Evolutionary conservation across 352 stramenopile genomes (phyloP), one percentile per base, ranked within the genome.

Genomic region (Phytophthora pini): DNA sequence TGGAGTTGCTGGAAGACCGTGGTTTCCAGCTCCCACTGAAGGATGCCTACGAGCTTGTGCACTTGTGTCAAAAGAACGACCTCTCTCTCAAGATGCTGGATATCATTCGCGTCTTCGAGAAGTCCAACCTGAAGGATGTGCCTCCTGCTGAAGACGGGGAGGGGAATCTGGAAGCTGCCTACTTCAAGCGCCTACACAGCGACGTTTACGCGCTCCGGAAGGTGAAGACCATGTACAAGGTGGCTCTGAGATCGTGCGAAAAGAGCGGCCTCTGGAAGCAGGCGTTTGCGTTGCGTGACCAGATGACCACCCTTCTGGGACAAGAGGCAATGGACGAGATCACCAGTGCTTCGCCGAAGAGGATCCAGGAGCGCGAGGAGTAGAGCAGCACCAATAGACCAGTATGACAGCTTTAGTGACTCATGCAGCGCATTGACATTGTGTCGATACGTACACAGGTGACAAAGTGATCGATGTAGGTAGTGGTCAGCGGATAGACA

Each of bases 241-340:
- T 77, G 34, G 74, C 74, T 46, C 71, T 89, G 39, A 80, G 77
- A 58, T 49, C 68, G 13, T 83, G 70, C 45, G 82, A 91, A 58
- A 70, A 79, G 47, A 64, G 66, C 38, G 80, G 82, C 20, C 51
- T 81, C 38, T 89, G 80, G 82, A 91, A 91, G 68, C 67, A 76
- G 43, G 82, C 82, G 48, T 68, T 91, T 13, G 45, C 65, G 36
- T 67, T 91, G 56, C 79, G 75, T 40, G 72, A 84, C 39, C 65
- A 57, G 31, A 82, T 88, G 50, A 72, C 67, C 5, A 69, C 59
- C 9, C 76, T 91, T 7, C 52, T 82, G 22, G 74, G 79, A 17
- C 43, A 79, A 26, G 61, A 80, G 22, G 61, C 55, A 12, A 24
- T 74, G 62, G 47, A 78, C 40, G 61, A 80, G 74, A 69, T 70